Evolutionary conservation across 805 yeast species (phyloP).

Genomic region (Tetrapisispora fleetii): DNA sequence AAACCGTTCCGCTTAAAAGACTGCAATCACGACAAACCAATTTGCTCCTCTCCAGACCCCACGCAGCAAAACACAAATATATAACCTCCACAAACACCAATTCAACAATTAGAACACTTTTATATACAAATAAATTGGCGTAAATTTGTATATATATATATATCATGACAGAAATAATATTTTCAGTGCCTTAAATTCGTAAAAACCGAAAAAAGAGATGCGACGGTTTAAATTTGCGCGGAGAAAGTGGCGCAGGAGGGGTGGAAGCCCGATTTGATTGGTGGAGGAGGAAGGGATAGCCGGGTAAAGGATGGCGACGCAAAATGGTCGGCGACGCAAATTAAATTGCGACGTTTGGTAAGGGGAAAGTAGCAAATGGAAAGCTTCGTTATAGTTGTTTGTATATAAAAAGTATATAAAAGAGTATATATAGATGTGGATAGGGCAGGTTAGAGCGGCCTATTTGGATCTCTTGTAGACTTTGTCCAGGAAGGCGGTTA

Average conservation of each 20-base stretch:
- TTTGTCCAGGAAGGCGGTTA: conserved; percentile 75
- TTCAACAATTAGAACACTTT: no score
- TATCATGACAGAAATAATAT: neutral
- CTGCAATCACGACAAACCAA: no score
- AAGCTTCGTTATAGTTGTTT: neutral
- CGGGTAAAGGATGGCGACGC: neutral
- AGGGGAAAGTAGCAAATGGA: neutral
- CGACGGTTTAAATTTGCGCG: no score
- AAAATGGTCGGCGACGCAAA: neutral
- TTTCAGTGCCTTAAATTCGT: neutral
- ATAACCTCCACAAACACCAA: no score
- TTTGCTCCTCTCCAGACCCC: no score
- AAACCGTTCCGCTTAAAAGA: no score
- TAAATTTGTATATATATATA: no score
- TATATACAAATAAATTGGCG: no score
- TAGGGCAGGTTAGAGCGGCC: no score
- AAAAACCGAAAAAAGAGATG: neutral
- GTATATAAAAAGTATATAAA: no score
- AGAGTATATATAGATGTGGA: neutral
- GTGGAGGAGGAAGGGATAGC: neutral
- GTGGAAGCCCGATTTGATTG: neutral
- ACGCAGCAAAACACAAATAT: no score
- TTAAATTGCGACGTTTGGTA: no score
- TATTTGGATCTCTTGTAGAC: conserved; percentile 91
- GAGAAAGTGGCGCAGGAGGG: neutral